Evolutionary conservation across 768 basidiomycete species (phyloP), one percentile per base, ranked within the genome.

Genomic region (Phylloporus rhodoxanthus): DNA sequence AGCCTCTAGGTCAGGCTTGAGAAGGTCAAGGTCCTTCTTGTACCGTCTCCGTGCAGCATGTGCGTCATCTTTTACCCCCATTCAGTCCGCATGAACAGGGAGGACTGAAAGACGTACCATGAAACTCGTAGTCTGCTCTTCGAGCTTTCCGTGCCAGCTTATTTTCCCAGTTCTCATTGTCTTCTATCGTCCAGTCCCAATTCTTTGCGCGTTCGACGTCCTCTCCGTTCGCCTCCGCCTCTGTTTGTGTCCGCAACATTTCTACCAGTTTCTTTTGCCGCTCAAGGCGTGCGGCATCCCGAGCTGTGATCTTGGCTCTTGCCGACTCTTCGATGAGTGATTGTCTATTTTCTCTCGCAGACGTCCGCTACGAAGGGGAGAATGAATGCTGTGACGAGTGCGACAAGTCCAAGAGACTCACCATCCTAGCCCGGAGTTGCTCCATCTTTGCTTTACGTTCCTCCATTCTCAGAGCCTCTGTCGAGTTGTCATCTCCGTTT

Each of bases 191-290:
- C 61, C 61, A 62, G n/a, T 96, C 93, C 96, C 96, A 99, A 49
- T 82, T 76, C 53, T 98, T 97, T 91, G 50, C 96, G 82, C 23
- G 88, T 88, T 74, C 88, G 93, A 91, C 73, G 63, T 97, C 94
- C 65, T 92, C 91, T n/a, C 93, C 95, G 0, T 79, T 75, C 45
- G 91, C 93, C 67, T 90, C 87, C 2, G 92, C 92, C 54, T 94
- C 89, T 2, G 86, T 83, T 68, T 93, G 92, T 50, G 80, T 69
- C 17, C 92, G 80, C 57, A 98, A 68, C 15, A 74, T 81, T 70
- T 97, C 95, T 1, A 92, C 93, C 17, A 96, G 77, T 68, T 88
- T 91, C 48, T 88, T 84, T 64, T 96, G 91, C 60, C 85, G 82
- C 56, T 98, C 95, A 25, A 95, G 72, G 34, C 92, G 81, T 19